These are phyloP conservation scores for Cydonia oblonga DNA, from an alignment of 331 rosid genomes.

Conservation along the genomic window DNA sequence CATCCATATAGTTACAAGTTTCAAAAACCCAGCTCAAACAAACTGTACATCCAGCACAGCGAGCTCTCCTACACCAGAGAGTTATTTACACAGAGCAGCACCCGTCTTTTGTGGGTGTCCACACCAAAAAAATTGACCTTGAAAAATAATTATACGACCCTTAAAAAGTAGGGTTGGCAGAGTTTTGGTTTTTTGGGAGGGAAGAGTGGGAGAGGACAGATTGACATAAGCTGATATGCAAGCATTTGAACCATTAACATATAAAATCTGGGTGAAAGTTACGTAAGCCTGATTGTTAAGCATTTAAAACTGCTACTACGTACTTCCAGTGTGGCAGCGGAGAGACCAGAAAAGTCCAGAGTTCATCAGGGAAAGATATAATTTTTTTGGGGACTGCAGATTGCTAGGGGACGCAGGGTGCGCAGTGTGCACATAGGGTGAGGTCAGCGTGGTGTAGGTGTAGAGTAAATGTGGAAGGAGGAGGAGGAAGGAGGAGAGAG, in stretches of 20 bases:
- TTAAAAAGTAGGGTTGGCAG: neutral
- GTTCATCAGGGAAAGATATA: neutral
- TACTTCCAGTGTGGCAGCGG: neutral
- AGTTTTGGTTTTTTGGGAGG: neutral
- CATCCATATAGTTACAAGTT: neutral
- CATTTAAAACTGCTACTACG: neutral
- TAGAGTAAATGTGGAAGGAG: conserved; percentile 7
- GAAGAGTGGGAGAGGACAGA: neutral
- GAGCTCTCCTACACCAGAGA: no score
- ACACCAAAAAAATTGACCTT: neutral
- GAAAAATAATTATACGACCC: neutral
- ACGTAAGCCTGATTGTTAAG: conserved; percentile 4
- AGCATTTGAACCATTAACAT: neutral
- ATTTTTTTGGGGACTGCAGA: neutral
- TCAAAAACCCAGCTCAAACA: neutral
- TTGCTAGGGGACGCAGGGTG: conserved; percentile 18
- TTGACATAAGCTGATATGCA: neutral
- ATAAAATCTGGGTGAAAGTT: conserved; percentile 19
- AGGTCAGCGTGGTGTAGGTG: conserved; percentile 17
- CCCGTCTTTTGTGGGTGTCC: no score
- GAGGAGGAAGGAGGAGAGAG: neutral
- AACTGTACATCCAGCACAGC: no score
- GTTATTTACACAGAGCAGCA: no score
- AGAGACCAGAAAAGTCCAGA: neutral
- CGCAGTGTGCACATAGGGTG: conserved; percentile 11